Base-by-base conservation (phyloP, 106 monocot species). In the Dioscorea alata region DNA sequence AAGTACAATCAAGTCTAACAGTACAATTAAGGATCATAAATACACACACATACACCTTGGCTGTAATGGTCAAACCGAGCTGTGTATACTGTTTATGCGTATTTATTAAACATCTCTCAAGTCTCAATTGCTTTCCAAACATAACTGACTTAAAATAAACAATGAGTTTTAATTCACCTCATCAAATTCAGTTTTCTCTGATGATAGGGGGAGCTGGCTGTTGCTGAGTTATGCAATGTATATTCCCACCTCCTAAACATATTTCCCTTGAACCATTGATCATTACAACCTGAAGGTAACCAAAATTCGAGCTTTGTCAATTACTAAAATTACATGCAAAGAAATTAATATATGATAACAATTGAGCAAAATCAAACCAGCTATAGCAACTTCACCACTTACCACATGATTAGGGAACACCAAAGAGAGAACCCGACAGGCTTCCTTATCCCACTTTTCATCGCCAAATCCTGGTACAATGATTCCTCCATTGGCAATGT, bases 401-500 rank as follows among this genome's bases (percentile, higher is more conserved):
- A 96, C 96, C 87, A 92, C 69, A 67, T 85, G 89, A 68, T 77
- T 51, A 0, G 89, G 97, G 71, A 97, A 97, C 61, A 72, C 78
- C 17, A 78, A 70, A 15, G 76, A 85, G 62, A 97, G 92, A 17
- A 87, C 83, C n/a, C 20, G 18, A 63, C 60, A 77, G 32, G 97
- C 92, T 68, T 92, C 86, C 22, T 80, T 58, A 65, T 97, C 97
- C 78, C 86, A 61, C 23, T 83, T 89, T 50, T 87, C 60, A 69
- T 92, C 89, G 17, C 89, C 97, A 81, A 97, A 92, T 61, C 82
- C 76, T 13, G 97, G 97, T 28, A 85, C 92, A 59, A 92, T 60
- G n/a, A 97, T 83, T 53, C 97, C 97, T 33, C 92, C 89, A 69
- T 92, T 92, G 48, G 92, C 92, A 69, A 92, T 92, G 76, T 97